phyloP scores from a whole-genome alignment of 306 rosid genomes.

The Lupinus albus region DNA sequence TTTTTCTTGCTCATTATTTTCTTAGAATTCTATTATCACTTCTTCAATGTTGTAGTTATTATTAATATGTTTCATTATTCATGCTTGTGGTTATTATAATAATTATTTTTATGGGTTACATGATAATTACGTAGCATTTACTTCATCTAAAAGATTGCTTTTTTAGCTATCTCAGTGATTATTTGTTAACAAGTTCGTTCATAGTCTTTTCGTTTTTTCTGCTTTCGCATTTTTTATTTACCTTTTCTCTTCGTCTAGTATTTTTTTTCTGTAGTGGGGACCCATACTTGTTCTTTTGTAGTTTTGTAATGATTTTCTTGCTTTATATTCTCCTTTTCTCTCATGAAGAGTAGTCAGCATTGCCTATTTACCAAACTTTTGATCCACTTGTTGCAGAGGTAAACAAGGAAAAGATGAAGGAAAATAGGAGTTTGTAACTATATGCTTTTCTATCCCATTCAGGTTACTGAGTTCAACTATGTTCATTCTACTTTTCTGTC shows the following conservation, averaged over 20 bases:
- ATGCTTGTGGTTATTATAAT: not conserved
- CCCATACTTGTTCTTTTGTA: slow-evolving; percentile 28
- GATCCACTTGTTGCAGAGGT: slow-evolving; percentile 36
- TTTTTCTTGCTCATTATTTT: too few relatives aligned
- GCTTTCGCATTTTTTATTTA: slow-evolving; percentile 60
- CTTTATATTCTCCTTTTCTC: slow-evolving; percentile 29
- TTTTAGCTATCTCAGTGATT: slow-evolving; percentile 41
- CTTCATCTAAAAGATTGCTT: slow-evolving; percentile 31
- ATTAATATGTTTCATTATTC: not conserved
- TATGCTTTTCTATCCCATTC: slow-evolving; percentile 23
- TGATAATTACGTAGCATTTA: slow-evolving; percentile 43
- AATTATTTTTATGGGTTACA: slow-evolving; percentile 16
- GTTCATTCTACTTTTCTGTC: not conserved
- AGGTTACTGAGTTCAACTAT: slow-evolving; percentile 36
- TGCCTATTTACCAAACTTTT: slow-evolving; percentile 33
- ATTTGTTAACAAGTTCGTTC: slow-evolving; percentile 65
- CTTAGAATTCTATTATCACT: too few relatives aligned
- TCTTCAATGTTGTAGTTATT: not conserved
- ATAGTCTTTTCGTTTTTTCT: slow-evolving; percentile 68
- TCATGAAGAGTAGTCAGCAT: slow-evolving; percentile 9
- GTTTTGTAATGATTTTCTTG: slow-evolving; percentile 40
- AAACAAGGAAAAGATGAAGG: slow-evolving; percentile 19
- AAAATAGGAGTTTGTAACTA: slow-evolving; percentile 25
- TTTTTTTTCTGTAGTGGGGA: slow-evolving; percentile 60
- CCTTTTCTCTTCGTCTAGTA: slow-evolving; percentile 47